A percentile compares a stretch with the other conserved stretches of the same genome.
Evolutionary conservation across 177 flowering plant species (phyloP).

Genomic region (Vitis hybrid): DNA sequence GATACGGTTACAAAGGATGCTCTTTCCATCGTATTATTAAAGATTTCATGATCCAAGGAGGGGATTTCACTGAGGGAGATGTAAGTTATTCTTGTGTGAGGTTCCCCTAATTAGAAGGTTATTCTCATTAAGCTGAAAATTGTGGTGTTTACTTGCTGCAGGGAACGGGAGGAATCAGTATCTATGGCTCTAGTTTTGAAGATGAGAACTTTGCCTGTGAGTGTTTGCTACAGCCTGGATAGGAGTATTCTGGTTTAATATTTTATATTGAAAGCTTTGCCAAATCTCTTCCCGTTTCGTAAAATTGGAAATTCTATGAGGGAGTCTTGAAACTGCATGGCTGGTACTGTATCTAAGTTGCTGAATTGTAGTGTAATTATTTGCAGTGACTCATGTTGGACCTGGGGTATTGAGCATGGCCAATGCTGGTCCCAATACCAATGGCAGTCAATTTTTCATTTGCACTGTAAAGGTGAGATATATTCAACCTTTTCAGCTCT

Average conservation of each 20-base stretch:
- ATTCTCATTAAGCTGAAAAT: too few relatives aligned
- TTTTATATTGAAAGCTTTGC: background rate
- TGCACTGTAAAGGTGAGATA: conserved; percentile 68
- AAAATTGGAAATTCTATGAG: too few relatives aligned
- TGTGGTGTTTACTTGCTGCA: conserved; percentile 27
- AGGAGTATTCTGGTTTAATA: background rate
- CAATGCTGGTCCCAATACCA: conserved; percentile 79
- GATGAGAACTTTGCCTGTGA: conserved; percentile 75
- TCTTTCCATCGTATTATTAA: conserved; percentile 76
- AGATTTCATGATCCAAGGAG: conserved; percentile 88
- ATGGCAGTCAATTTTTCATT: conserved; percentile 86
- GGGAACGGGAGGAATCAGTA: conserved; percentile 87
- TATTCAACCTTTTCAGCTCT: conserved; percentile 2
- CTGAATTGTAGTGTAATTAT: background rate
- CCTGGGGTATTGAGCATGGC: conserved; percentile 91
- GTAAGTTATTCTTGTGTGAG: conserved; percentile 27
- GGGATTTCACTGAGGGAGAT: conserved; percentile 73
- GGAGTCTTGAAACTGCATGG: background rate
- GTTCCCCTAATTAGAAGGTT: too few relatives aligned
- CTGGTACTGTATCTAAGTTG: background rate
- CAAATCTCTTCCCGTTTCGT: background rate
- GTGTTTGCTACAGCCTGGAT: conserved; percentile 9
- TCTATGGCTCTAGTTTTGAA: conserved; percentile 69
- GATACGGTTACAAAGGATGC: conserved; percentile 76
- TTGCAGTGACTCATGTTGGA: conserved; percentile 72